These are phyloP conservation scores for Harrya chromipes DNA, from an alignment of 768 basidiomycete genomes.

Conservation along the genomic window DNA sequence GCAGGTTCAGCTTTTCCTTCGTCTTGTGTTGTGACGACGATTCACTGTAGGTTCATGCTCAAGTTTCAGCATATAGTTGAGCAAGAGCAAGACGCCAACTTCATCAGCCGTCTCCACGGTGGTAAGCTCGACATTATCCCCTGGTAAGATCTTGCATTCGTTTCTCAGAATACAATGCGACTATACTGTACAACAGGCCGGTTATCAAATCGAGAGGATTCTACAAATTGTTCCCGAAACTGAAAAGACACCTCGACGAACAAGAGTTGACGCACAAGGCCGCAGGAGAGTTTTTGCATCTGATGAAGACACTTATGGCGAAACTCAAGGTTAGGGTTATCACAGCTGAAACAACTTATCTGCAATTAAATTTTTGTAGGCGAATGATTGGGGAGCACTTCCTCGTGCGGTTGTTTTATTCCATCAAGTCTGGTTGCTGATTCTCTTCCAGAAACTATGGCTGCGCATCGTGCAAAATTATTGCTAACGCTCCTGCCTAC, in stretches of 20 bases:
- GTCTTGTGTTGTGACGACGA: neutral
- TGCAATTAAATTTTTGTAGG: constrained; percentile 32
- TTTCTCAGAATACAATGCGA: neutral
- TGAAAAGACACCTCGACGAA: constrained; percentile 46
- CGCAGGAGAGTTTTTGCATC: constrained; percentile 53
- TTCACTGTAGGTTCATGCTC: constrained; percentile 42
- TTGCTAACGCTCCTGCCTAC: constrained; percentile 41
- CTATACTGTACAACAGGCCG: constrained; percentile 30
- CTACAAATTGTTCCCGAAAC: constrained; percentile 46
- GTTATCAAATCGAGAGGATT: constrained; percentile 61
- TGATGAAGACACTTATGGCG: constrained; percentile 62
- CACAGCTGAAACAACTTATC: neutral
- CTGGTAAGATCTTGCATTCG: constrained; percentile 36
- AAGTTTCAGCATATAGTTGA: constrained; percentile 62
- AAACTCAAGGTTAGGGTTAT: constrained; percentile 50
- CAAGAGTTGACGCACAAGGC: constrained; percentile 47
- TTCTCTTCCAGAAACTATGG: constrained; percentile 40
- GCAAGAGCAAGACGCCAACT: constrained; percentile 57
- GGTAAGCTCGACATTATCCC: constrained; percentile 56
- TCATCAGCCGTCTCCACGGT: constrained; percentile 55
- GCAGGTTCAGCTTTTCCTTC: constrained; percentile 9
- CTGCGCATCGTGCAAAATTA: constrained; percentile 43
- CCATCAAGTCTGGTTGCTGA: neutral
- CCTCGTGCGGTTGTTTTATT: constrained; percentile 41
- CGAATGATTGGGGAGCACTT: constrained; percentile 61